Base-by-base conservation (phyloP, 139 green algal genomes). In the Nannochloris sp. region DNA sequence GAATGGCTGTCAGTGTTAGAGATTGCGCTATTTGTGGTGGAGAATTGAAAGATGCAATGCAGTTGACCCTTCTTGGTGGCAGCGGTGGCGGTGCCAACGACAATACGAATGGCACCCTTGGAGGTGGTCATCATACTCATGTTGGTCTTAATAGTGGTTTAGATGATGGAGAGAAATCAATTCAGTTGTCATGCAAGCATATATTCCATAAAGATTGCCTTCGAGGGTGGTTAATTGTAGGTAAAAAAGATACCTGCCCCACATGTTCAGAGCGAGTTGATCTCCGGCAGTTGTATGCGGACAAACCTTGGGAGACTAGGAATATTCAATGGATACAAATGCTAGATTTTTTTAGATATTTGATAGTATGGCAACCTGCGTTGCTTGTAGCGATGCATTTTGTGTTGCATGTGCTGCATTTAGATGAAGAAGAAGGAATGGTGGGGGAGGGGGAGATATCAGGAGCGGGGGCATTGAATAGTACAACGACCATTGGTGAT, bases 131-230 rank as follows among this genome's bases (percentile, higher is more conserved):
- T 45, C 9, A 9, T 12, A 12, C 37, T 19, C 30, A 39, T 45
- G 32, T 42, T 25, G 54, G 29, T 14, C 10, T 35, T 60, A 37
- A 37, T 60, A 60, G 14, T 19, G 24, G 4, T 15, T n/a, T 42
- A 27, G 24, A 39, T 27, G 15, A 63, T 29, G 39, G 25, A 12
- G 32, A 61, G 51, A 58, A 56, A 53, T 53, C 37, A 15, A 24
- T 75, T n/a, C 73, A 80, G 61, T 74, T 96, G 34, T 65, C 65
- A 3, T 96, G 90, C 87, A 94, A 94, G 76, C 88, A 96, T 73
- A 70, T 85, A 64, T 96, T 96, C 77, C 90, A 96, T 67, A 64
- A 84, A 44, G 69, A 86, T 31, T 96, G 89, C 68, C 82, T 96
- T 6, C 61, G 81, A 14, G 90, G 90, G 6, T 96, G 90, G 90